phyloP scores from a whole-genome alignment of 495 filamentous ascomycete species.

The Chaetomium fimeti region DNA sequence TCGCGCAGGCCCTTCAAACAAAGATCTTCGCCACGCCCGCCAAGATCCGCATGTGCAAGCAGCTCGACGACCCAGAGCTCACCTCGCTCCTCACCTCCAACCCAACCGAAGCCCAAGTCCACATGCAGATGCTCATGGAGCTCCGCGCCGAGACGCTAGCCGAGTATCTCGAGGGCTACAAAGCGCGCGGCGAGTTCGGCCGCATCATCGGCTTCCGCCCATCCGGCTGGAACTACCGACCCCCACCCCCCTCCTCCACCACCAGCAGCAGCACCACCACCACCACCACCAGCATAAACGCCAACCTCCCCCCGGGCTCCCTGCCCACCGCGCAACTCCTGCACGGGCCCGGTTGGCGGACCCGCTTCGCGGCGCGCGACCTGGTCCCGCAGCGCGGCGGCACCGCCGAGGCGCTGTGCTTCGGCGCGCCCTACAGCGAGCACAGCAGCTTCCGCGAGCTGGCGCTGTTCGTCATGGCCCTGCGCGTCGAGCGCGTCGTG shows the following conservation, averaged over 20 bases:
- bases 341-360: slow-evolving; percentile 69
- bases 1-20: slow-evolving; percentile 78
- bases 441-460: slow-evolving; percentile 92
- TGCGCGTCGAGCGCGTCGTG: slow-evolving; percentile 83
- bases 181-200: slow-evolving; percentile 63
- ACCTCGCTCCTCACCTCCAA: slow-evolving; percentile 70
- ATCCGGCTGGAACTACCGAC: slow-evolving; percentile 86
- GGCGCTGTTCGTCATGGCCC: slow-evolving; percentile 84
- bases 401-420: slow-evolving; percentile 72
- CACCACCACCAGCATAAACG: slow-evolving; percentile 8
- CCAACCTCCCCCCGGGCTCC: slow-evolving; percentile 38
- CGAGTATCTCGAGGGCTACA: slow-evolving; percentile 77
- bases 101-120: slow-evolving; percentile 84
- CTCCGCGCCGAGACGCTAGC: slow-evolving; percentile 81
- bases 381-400: slow-evolving; percentile 77
- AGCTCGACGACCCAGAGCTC: slow-evolving; percentile 83
- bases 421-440: slow-evolving; percentile 91
- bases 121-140: slow-evolving; percentile 95
- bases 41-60: slow-evolving; percentile 80
- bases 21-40: slow-evolving; percentile 85
- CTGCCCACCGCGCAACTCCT: slow-evolving; percentile 59
- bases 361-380: slow-evolving; percentile 61
- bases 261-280: neutral
- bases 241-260: slow-evolving; percentile 31
- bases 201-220: slow-evolving; percentile 90